Conservation (phyloP, 805 yeast genomes). For the Candida ficus region DNA sequence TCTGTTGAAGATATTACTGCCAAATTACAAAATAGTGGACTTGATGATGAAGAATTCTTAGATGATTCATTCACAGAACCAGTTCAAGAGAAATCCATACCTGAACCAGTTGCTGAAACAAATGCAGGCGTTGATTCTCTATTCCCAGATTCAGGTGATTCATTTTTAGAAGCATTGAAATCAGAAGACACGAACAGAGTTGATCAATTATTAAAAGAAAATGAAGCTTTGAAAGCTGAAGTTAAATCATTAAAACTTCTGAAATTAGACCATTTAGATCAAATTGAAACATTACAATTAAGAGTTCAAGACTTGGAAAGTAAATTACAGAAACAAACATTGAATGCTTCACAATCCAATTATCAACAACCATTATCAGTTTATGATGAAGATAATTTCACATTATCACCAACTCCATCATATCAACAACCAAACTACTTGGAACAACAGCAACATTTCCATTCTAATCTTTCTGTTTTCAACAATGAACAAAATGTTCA, state of each 20-base stretch:
- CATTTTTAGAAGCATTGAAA: constrained; percentile 26
- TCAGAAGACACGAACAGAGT: constrained; percentile 10
- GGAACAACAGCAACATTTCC: constrained; percentile 7
- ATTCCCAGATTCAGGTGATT: constrained; percentile 16
- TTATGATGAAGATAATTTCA: constrained; percentile 17
- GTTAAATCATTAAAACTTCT: constrained; percentile 32
- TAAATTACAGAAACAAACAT: constrained; percentile 15
- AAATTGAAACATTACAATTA: constrained; percentile 27
- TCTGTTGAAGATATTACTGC: neutral
- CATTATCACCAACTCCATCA: constrained; percentile 21
- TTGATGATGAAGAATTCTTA: constrained; percentile 8
- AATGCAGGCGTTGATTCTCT: constrained; percentile 12
- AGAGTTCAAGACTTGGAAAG: constrained; percentile 23
- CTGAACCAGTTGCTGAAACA: too few relatives aligned
- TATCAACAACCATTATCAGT: constrained; percentile 17
- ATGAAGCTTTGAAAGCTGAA: constrained; percentile 32
- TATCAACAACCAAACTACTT: constrained; percentile 10
- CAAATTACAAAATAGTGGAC: constrained; percentile 1
- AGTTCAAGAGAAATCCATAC: neutral
- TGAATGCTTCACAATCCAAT: constrained; percentile 19
- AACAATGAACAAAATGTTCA: constrained; percentile 34
- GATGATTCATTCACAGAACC: neutral
- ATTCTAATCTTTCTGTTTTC: constrained; percentile 4
- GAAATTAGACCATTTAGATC: constrained; percentile 31
- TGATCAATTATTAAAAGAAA: constrained; percentile 24